Evolutionary conservation across 805 yeast genomes (phyloP).

Genomic region (Isabelozyma pseudorhagii): DNA sequence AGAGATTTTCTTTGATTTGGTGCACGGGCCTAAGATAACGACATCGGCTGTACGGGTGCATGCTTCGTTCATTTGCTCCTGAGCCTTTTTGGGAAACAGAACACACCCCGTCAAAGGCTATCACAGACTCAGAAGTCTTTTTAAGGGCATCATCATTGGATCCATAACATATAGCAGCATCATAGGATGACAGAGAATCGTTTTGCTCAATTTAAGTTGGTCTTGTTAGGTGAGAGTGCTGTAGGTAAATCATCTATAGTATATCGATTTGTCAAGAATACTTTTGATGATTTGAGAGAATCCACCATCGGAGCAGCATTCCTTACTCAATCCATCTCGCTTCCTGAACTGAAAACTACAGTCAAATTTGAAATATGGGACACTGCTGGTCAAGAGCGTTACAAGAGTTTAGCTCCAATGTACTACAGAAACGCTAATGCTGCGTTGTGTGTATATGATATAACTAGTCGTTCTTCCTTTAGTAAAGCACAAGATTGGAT

Average conservation of each 20-base stretch:
- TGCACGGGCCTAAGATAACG: no score
- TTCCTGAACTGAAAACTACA: slow-evolving; percentile 49
- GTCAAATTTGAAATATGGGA: slow-evolving; percentile 81
- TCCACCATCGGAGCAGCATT: slow-evolving; percentile 87
- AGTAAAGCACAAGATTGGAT: slow-evolving; percentile 75
- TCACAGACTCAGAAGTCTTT: background rate
- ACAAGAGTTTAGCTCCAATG: slow-evolving; percentile 77
- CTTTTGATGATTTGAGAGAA: slow-evolving; percentile 70
- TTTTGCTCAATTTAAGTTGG: slow-evolving; percentile 55
- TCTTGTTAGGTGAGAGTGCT: slow-evolving; percentile 77
- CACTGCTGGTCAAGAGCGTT: slow-evolving; percentile 83
- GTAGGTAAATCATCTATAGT: slow-evolving; percentile 69
- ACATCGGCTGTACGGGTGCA: background rate
- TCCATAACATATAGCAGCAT: background rate
- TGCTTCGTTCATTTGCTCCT: background rate
- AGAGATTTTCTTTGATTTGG: no score
- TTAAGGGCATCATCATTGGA: background rate
- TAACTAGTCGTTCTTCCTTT: slow-evolving; percentile 65
- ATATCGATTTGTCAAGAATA: slow-evolving; percentile 65
- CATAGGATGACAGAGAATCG: slow-evolving; percentile 7
- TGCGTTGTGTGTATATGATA: slow-evolving; percentile 80
- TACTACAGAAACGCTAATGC: slow-evolving; percentile 66
- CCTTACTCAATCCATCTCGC: slow-evolving; percentile 61
- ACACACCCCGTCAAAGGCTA: background rate
- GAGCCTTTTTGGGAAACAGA: background rate